Percentiles rank a stretch among this genome's conserved stretches.
phyloP scores from a whole-genome alignment of 2,329 filamentous ascomycete genomes.

The Mariannaea sp. region DNA sequence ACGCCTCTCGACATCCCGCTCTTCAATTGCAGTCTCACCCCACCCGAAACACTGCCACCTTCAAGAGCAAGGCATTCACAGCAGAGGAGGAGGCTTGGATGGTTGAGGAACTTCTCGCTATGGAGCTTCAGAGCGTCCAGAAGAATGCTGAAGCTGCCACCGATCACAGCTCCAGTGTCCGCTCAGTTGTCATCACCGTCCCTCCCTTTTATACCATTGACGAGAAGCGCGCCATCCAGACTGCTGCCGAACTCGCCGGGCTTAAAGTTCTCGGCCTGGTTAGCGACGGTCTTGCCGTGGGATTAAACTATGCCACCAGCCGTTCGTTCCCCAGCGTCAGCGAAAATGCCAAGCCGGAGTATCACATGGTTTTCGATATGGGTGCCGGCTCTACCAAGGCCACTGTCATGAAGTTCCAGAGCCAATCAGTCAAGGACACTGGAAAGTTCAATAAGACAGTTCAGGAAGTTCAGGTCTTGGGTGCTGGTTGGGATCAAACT shows the following conservation, averaged over 20 bases:
- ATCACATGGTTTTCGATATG: slow-evolving; percentile 97
- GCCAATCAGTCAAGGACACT: slow-evolving; percentile 84
- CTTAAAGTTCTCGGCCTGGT: slow-evolving; percentile 84
- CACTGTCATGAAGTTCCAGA: slow-evolving; percentile 87
- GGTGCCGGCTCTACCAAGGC: slow-evolving; percentile 93
- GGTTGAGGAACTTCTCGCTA: slow-evolving; percentile 92
- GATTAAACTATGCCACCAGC: slow-evolving; percentile 91
- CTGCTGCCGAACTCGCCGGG: slow-evolving; percentile 86
- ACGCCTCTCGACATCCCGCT: slow-evolving; percentile 76
- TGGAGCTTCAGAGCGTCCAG: slow-evolving; percentile 92
- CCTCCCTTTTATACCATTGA: slow-evolving; percentile 89
- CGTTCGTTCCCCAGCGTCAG: slow-evolving; percentile 85
- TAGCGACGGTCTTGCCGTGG: slow-evolving; percentile 89
- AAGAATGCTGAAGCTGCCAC: slow-evolving; percentile 85
- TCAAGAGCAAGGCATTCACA: slow-evolving; percentile 74
- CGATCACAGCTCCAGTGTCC: slow-evolving; percentile 73
- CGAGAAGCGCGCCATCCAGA: slow-evolving; percentile 83
- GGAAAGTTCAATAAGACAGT: slow-evolving; percentile 96
- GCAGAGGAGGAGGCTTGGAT: slow-evolving; percentile 69
- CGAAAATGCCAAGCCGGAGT: slow-evolving; percentile 83
- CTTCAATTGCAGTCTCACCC: slow-evolving; percentile 68
- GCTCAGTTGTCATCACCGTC: slow-evolving; percentile 85
- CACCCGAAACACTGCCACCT: slow-evolving; percentile 72
- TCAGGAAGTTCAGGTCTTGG: slow-evolving; percentile 90
- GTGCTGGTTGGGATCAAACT: slow-evolving; percentile 84